Conservation (phyloP, 768 basidiomycete genomes). For the Coprinellus micaceus region DNA sequence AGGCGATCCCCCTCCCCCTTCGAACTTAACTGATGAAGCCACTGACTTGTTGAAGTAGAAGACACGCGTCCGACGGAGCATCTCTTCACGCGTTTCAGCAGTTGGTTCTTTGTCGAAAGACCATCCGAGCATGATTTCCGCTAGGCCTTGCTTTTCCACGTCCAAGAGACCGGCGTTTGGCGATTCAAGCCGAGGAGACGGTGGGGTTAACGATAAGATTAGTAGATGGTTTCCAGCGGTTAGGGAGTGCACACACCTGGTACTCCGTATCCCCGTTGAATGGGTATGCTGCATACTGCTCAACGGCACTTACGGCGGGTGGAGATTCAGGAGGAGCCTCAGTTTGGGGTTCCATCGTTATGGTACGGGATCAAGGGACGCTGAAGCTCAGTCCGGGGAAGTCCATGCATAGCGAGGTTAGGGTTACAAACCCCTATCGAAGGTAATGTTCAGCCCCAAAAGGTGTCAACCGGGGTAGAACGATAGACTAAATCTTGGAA, state of each 20-base stretch:
- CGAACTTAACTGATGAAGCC: too few species aligned
- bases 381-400: background rate
- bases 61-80: conserved; percentile 51
- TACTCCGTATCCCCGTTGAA: conserved; percentile 57
- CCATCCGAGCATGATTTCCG: conserved; percentile 47
- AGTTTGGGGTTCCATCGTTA: background rate
- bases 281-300: conserved; percentile 40
- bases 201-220: too few species aligned
- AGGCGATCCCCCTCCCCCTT: too few species aligned
- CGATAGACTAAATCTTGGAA: too few species aligned
- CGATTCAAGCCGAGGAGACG: too few species aligned
- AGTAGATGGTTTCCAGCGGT: too few species aligned
- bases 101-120: conserved; percentile 31
- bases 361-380: background rate
- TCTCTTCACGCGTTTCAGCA: conserved; percentile 40
- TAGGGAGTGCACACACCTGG: conserved; percentile 43
- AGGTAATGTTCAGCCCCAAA: too few species aligned
- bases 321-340: background rate
- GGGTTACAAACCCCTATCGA: too few species aligned
- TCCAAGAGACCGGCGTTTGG: background rate
- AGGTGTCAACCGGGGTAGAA: too few species aligned
- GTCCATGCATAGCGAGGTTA: background rate
- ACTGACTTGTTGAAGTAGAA: conserved; percentile 72
- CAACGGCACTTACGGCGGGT: conserved; percentile 10
- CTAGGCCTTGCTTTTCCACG: conserved; percentile 61